Percentiles rank a stretch among this genome's conserved stretches.
These are phyloP conservation scores for Apiotrichum domesticum DNA, from an alignment of 1,284 basidiomycete species.

Conservation along the genomic window DNA sequence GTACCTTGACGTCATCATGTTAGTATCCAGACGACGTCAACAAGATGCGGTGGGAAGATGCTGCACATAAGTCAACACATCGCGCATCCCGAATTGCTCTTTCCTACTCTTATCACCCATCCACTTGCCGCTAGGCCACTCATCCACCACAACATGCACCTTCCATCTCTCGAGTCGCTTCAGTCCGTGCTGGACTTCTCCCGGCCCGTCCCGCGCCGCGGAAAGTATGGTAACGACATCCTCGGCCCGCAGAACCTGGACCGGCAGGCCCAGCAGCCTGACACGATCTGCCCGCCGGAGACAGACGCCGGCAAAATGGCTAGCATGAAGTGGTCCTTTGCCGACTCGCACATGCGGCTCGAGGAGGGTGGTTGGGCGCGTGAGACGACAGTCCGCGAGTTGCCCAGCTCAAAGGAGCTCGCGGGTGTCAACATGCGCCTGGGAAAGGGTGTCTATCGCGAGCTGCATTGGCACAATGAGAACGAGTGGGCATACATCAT, in stretches of 20 bases:
- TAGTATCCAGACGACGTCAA: too few species aligned
- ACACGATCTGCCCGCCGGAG: slow-evolving; percentile 58
- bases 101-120: too few species aligned
- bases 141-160: neutral
- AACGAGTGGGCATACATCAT: slow-evolving; percentile 51
- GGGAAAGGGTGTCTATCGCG: slow-evolving; percentile 57
- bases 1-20: too few species aligned
- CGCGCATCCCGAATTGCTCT: too few species aligned
- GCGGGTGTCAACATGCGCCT: slow-evolving; percentile 66
- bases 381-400: slow-evolving; percentile 49
- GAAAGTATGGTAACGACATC: slow-evolving; percentile 52
- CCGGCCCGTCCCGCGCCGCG: slow-evolving; percentile 45
- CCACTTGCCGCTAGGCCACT: neutral
- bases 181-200: neutral
- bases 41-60: too few species aligned
- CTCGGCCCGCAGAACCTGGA: slow-evolving; percentile 59
- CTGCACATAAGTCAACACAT: too few species aligned
- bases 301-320: slow-evolving; percentile 60
- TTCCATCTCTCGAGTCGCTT: neutral
- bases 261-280: slow-evolving; percentile 51
- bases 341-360: slow-evolving; percentile 61
- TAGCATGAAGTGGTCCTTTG: slow-evolving; percentile 67
- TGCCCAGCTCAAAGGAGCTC: slow-evolving; percentile 60
- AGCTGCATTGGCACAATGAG: slow-evolving; percentile 67
- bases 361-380: slow-evolving; percentile 65